Evolutionary conservation across 768 basidiomycete genomes (phyloP), one percentile per base, ranked within the genome.

Genomic region (Exsudoporus frostii): DNA sequence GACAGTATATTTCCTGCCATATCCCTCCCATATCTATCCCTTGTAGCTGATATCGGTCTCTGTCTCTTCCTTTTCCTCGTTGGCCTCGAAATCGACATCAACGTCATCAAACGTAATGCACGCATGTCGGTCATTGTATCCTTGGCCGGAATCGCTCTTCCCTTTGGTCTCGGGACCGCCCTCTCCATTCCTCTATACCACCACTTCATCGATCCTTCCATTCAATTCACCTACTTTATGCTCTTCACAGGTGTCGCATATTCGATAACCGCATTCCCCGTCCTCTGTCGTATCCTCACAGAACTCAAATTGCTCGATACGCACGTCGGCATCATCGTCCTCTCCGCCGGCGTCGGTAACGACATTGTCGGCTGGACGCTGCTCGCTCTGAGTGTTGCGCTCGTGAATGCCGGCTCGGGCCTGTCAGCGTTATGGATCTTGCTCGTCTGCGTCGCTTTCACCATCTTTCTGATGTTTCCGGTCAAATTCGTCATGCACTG

Each of bases 261-360:
- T 72, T 86, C 88, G 4, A 92, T 92, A 62, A 92, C 90, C 0
- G 90, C 90, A 0, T 91, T 92, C 57, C 91, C 92, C 1, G 87
- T 93, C 1, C 75, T 93, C 7, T 92, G 89, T 69, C 79, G 94
- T 56, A 89, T 97, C 70, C 75, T 98, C 41, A 89, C 88, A 2
- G 94, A 97, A 65, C 81, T 96, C 50, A 93, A 94, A 69, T 75
- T 99, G 2, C 78, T 98, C 55, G 89, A 94, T 55, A 97, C 93
- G 0, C 86, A 84, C 1, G 92, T 99, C 34, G 97, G 95, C 5
- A 86, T 97, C 54, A 85, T 97, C 22, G 94, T 94, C 1, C 80
- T 99, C 19, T 90, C 90, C 2, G 93, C 95, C 0, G 96, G 95
- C 10, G 91, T 98, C 3, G 92, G 86, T 7, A 88, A 90, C 63